Evolutionary conservation across 2,329 filamentous ascomycete genomes (phyloP), one percentile per base, ranked within the genome.

Genomic region (Penicillium brevicompactum): DNA sequence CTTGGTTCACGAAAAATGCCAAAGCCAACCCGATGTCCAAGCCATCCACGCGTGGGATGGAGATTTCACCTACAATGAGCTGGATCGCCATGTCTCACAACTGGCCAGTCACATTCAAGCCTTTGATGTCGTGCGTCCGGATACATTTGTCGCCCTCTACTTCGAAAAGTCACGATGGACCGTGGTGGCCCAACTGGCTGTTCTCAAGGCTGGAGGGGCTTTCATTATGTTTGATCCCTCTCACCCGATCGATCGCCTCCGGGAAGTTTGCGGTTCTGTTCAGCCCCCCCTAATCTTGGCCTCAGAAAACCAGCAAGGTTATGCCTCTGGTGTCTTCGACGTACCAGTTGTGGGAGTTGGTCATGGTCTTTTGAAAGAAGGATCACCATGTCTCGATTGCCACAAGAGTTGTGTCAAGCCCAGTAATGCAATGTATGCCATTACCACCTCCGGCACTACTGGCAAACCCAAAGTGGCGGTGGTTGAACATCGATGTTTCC

Each of bases 401-500:
- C 31, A 10, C 31, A 10, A 14, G 9, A 34, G 31, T 14, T 11
- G 31, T 34, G 31, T 34, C 31, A 34, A 34, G 31, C 31, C 31
- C 13, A 34, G 31, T 14, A 34, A 34, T 34, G 31, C 31, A 10
- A 34, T 34, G 31, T 34, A 34, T 52, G 69, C 14, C 64, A 58
- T 7, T 30, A 16, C 69, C 53, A 79, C 77, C 0, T 78, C 75
- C 1, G 77, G 77, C 0, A 72, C 71, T 5, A 78, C 76, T 1
- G 77, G 78, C 2, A 67, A 57, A 5, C 77, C 77, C 0, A 80
- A 79, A 57, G 76, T 72, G 0, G 73, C 77, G 4, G 22, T 72
- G 5, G 74, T 70, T 18, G 16, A 18, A 11, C 40, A 42, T 34
- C 31, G 31, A 10, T 34, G 9, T 34, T 18, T 22, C 18, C n/a